Percentiles rank a stretch among this genome's conserved stretches.
Evolutionary conservation across 805 yeast genomes (phyloP).

Genomic region (Lipomyces sp.): DNA sequence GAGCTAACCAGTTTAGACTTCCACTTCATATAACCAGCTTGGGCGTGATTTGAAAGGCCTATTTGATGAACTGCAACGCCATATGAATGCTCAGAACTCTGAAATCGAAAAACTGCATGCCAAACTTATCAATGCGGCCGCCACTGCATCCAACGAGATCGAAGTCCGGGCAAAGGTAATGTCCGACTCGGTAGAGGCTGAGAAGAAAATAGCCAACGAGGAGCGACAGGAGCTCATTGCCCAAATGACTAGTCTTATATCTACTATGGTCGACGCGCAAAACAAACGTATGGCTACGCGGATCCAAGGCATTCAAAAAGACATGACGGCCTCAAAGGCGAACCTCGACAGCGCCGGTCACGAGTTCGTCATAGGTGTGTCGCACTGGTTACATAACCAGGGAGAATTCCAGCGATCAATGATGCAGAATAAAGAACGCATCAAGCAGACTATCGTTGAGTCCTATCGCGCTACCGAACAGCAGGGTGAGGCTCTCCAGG

Average conservation of each 20-base stretch:
- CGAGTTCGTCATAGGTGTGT: constrained; percentile 29
- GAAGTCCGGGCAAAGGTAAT: constrained; percentile 15
- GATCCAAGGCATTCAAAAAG: constrained; percentile 6
- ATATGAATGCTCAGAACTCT: constrained; percentile 30
- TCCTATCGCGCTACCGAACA: constrained; percentile 30
- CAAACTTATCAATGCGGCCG: constrained; percentile 23
- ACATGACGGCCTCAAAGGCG: constrained; percentile 12
- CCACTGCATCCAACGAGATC: constrained; percentile 18
- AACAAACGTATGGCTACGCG: constrained; percentile 21
- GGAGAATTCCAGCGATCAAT: constrained; percentile 26
- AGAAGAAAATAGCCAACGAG: constrained; percentile 19
- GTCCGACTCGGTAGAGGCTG: constrained; percentile 19
- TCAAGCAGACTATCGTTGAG: constrained; percentile 34
- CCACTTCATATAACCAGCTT: constrained; percentile 36
- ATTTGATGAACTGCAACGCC: constrained; percentile 38
- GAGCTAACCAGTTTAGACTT: constrained; percentile 15
- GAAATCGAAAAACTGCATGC: constrained; percentile 36
- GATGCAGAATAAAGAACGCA: constrained; percentile 28
- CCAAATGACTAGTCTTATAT: constrained; percentile 23
- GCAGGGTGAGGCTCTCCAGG: constrained; percentile 29
- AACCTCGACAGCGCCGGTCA: constrained; percentile 23
- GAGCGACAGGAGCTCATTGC: constrained; percentile 26
- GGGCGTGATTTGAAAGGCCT: constrained; percentile 38
- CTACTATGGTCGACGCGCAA: constrained; percentile 19
- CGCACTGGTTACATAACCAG: constrained; percentile 29